Base-by-base conservation (phyloP, 2,329 filamentous ascomycete genomes). In the Sporothrix phasma region DNA sequence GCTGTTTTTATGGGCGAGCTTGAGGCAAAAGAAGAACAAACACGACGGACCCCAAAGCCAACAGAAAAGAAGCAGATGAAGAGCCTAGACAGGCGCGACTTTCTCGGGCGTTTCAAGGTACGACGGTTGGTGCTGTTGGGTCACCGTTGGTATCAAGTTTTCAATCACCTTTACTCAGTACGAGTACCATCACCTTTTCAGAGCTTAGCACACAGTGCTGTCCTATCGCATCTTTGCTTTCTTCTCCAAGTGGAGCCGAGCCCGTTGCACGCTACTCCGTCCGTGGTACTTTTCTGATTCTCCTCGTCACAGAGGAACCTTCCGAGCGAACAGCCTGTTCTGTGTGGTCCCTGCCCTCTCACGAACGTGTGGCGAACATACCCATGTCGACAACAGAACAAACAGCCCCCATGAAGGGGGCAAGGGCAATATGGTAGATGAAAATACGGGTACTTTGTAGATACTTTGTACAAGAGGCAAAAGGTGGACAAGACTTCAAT, bases 161-260 rank as follows among this genome's bases (percentile, higher is more conserved):
- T 58, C 3, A 6, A 26, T 29, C 51, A 39, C 51, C 19, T 58
- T 58, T 39, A 22, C 13, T 19, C 4, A n/a, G 15, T 43, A 17
- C 15, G 5, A 5, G 5, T 43, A 15, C n/a, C 51, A 11, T 11
- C 51, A 26, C 13, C 15, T n/a, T n/a, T n/a, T n/a, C n/a, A n/a
- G n/a, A n/a, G n/a, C n/a, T n/a, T n/a, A n/a, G n/a, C n/a, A n/a
- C n/a, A n/a, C n/a, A n/a, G n/a, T n/a, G n/a, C 56, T 46, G n/a
- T 13, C n/a, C 56, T 37, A 15, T 46, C 41, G 41, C 39, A 46
- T 37, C 7, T 10, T 37, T 13, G n/a, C n/a, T 60, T 11, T 60
- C 56, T 60, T 29, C n/a, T 37, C 17, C 39, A 46, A 11, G 41
- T 60, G 56, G 56, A 37, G 56, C 41, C 56, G n/a, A 60, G n/a